These are phyloP conservation scores for Dactylonectria macrodidyma DNA, from an alignment of 2,329 filamentous ascomycete genomes.

Conservation along the genomic window DNA sequence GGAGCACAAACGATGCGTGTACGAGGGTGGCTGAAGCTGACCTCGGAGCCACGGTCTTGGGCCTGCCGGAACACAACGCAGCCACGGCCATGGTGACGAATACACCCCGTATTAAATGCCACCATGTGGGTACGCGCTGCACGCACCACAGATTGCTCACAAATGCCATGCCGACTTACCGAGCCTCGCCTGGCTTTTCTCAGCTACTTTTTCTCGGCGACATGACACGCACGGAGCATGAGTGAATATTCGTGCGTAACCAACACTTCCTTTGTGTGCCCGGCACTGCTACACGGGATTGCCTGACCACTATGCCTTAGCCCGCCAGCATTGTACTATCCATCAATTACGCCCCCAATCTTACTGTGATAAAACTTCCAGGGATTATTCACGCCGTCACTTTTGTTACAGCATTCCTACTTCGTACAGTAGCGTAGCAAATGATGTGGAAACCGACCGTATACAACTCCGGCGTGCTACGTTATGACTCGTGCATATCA, in stretches of 20 bases:
- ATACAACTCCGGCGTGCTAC: background rate
- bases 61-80: constrained; percentile 5
- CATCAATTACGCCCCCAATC: constrained; percentile 18
- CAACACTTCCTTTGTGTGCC: background rate
- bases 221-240: background rate
- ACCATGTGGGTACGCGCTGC: constrained; percentile 8
- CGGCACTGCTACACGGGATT: background rate
- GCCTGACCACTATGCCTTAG: background rate
- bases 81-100: constrained; percentile 31
- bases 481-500: background rate
- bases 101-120: constrained; percentile 27
- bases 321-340: background rate
- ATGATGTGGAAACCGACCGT: background rate
- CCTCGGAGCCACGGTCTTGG: constrained; percentile 22
- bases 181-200: background rate
- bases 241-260: background rate
- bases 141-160: background rate
- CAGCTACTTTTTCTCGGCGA: background rate
- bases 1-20: constrained; percentile 11
- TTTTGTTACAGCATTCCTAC: background rate
- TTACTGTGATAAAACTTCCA: constrained; percentile 16
- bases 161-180: constrained; percentile 16
- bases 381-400: constrained; percentile 8
- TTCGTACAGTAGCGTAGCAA: too few species aligned
- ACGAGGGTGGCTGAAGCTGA: constrained; percentile 21